Evolutionary conservation across 805 yeast genomes (phyloP), one percentile per base, ranked within the genome.

Genomic region (Metahyphopichia silvanorum): DNA sequence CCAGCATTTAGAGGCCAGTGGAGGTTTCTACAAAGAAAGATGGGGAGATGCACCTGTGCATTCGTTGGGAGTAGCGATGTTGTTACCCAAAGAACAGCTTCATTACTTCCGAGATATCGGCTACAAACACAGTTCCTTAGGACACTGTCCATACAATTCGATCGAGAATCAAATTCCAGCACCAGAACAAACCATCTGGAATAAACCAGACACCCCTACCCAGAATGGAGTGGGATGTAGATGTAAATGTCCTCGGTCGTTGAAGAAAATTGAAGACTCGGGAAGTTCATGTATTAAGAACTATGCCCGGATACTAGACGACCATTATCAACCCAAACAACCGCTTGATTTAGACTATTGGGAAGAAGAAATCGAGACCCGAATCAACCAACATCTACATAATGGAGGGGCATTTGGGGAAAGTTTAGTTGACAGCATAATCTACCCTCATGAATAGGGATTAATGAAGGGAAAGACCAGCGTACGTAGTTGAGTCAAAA

Each of bases 1-100:
- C 55, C 61, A 78, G 24, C 74, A 66, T 44, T 57, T 91, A 30
- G 97, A 93, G 35, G 31, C 57, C 6, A 63, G 78, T 4, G 86
- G 89, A 8, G 97, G 98, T 0, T 89, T 91, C 51, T 88, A 79
- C 71, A 71, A 74, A 33, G 96, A 93, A 55, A 66, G 98, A 49
- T 91, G 98, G 98, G 98, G 98, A 2, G 98, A 91, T 67, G 96
- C 97, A 0, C 96, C 97, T 0, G 79, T 91, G 4, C 97, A 88
- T 55, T 82, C 96, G 0, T 58, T 93, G 15, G 98, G 94, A 0
- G 76, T 84, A 4, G 91, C 87, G 0, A 69, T 93, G 73, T 67
- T 84, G 47, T 62, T 89, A 25, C 70, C 82, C 37, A 56, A 79
- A 2, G 63, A 74, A 2, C 86, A 89, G 36, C 64, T 91, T 7